These are phyloP conservation scores for Venturia aucupariae DNA, from an alignment of 2,329 filamentous ascomycete species.

Conservation along the genomic window DNA sequence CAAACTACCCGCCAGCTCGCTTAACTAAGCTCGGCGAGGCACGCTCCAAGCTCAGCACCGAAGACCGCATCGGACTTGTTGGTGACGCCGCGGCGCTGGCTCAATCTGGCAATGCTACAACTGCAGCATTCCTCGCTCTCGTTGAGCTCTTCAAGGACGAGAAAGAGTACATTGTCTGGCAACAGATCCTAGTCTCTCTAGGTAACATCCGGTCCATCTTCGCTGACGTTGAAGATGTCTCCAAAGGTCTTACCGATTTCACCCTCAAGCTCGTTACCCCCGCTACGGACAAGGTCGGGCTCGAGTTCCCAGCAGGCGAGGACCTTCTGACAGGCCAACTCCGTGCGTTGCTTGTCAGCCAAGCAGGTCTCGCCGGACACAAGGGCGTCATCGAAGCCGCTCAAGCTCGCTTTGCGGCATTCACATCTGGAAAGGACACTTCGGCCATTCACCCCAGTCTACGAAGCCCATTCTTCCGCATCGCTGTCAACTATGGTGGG, in stretches of 20 bases:
- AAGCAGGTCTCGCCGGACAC: conserved; percentile 69
- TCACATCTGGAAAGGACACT: conserved; percentile 54
- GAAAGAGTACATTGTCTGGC: conserved; percentile 80
- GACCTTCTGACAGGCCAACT: conserved; percentile 75
- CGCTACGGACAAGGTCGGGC: conserved; percentile 72
- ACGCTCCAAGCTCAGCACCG: conserved; percentile 64
- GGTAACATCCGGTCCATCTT: conserved; percentile 77
- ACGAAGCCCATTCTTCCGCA: conserved; percentile 69
- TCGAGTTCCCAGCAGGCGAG: conserved; percentile 70
- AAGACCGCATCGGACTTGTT: conserved; percentile 89
- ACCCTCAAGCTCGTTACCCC: conserved; percentile 65
- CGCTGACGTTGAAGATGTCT: conserved; percentile 61
- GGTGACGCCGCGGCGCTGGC: conserved; percentile 85
- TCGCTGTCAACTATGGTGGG: conserved; percentile 64
- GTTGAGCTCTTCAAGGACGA: conserved; percentile 77
- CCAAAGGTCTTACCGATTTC: conserved; percentile 67
- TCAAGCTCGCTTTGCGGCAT: conserved; percentile 69
- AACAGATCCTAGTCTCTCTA: conserved; percentile 70
- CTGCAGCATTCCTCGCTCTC: conserved; percentile 71
- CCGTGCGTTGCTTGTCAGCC: conserved; percentile 68
- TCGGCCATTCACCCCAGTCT: conserved; percentile 71
- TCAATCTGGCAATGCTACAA: conserved; percentile 75
- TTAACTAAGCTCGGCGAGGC: conserved; percentile 71
- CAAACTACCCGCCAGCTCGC: conserved; percentile 81
- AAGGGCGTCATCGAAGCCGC: conserved; percentile 64